Evolutionary conservation across 2,329 filamentous ascomycete species (phyloP), one percentile per base, ranked within the genome.

Genomic region (Davidsoniella eucalypti): DNA sequence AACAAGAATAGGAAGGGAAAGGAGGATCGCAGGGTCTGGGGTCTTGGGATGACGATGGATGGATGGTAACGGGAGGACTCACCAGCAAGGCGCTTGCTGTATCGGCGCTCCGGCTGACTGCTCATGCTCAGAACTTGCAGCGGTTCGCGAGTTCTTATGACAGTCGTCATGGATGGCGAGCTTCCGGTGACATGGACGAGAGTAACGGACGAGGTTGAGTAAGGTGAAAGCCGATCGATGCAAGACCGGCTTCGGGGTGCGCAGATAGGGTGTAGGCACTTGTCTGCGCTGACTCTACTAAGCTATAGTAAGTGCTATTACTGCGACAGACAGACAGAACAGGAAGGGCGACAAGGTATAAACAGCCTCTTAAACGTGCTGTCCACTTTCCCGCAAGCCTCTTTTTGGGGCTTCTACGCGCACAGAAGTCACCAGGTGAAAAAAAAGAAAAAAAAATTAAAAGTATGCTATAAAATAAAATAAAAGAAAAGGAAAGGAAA

Each of bases 101-200:
- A 69, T 64, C 76, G 70, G 60, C 72, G 71, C 65, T 72, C 72
- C 63, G 73, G 66, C 68, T 70, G 69, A 64, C 76, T 78, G 69
- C 69, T 75, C 78, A 82, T 82, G 71, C 75, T 82, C 71, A 80
- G 69, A 63, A 75, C 68, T 75, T 80, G 70, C 67, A 81, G 69
- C 68, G 76, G 74, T 67, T 72, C 71, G 63, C 75, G 75, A 62
- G 72, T 73, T 65, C 71, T 72, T 65, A 81, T 69, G 66, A 81
- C 69, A 64, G 78, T 80, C 76, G 78, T 81, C 78, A 82, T 82
- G 75, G 75, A 79, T 73, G 71, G 68, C 67, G 62, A 58, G 45
- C 52, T 51, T 52, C 42, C 25, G 44, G 47, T 29, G 48, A 53
- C 51, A 53, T 53, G 39, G 51, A 53, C 51, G 42, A 50, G 21